Conservation (phyloP, 2,329 filamentous ascomycete species). For the Pseudocercospora macadamiae region DNA sequence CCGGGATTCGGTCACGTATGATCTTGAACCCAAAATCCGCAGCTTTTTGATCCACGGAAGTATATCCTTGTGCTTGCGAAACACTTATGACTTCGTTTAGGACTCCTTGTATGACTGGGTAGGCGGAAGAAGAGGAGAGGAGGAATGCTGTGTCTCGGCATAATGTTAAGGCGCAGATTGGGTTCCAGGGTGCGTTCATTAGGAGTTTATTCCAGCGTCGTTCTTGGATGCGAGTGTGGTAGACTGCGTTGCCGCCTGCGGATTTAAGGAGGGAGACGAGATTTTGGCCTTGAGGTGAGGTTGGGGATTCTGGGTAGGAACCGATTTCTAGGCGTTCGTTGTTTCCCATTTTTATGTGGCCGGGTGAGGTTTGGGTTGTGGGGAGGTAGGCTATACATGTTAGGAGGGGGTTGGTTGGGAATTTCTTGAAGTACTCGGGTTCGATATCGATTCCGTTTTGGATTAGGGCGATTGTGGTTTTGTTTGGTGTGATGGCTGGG, state of each 20-base stretch:
- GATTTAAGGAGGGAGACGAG: conserved; percentile 40
- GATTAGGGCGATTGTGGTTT: conserved; percentile 60
- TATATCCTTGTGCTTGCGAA: conserved; percentile 46
- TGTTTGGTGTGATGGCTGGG: conserved; percentile 42
- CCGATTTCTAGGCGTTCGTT: conserved; percentile 56
- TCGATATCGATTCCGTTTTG: conserved; percentile 67
- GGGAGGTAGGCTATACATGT: conserved; percentile 61
- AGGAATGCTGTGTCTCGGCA: conserved; percentile 58
- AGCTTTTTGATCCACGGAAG: conserved; percentile 40
- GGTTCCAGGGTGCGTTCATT: conserved; percentile 65
- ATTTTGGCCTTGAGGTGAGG: conserved; percentile 22
- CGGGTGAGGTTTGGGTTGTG: conserved; percentile 54
- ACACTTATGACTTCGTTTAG: conserved; percentile 52
- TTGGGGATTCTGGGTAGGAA: conserved; percentile 45
- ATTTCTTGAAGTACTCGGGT: conserved; percentile 54
- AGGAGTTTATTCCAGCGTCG: conserved; percentile 65
- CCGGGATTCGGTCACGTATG: conserved; percentile 41
- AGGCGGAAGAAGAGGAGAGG: conserved; percentile 42
- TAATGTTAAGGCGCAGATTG: conserved; percentile 60
- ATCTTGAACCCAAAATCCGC: conserved; percentile 44
- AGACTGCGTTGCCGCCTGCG: conserved; percentile 52
- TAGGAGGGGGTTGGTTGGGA: conserved; percentile 57
- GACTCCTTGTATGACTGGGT: conserved; percentile 43
- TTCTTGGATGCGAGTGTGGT: conserved; percentile 59
- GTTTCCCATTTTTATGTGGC: conserved; percentile 51